Percentiles rank a stretch among this genome's conserved stretches.
These are phyloP conservation scores for Oryza meridionalis DNA, from an alignment of 176 grass and related monocot genomes.

Conservation along the genomic window DNA sequence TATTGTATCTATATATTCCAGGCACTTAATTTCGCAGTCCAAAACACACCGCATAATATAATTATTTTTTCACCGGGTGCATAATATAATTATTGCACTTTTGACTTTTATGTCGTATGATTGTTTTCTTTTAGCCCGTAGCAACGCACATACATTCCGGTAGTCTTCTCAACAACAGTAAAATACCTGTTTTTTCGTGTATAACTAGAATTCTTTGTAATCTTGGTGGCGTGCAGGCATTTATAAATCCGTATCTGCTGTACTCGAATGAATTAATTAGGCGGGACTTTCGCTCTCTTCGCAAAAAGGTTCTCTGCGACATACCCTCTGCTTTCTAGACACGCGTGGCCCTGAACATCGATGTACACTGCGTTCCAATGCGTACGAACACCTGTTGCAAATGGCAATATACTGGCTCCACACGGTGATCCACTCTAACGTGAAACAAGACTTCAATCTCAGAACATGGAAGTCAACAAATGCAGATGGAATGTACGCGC, in stretches of 20 bases:
- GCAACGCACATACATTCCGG: no score
- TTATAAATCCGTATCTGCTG: background rate
- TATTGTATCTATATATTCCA: no score
- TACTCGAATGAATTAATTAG: background rate
- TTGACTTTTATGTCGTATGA: no score
- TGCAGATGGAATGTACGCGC: background rate
- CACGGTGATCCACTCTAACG: background rate
- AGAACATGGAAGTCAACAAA: slow-evolving; percentile 22
- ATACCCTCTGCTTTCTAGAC: background rate
- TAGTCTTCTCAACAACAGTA: no score
- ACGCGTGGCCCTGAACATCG: background rate
- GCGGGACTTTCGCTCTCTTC: background rate
- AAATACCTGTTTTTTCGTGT: background rate
- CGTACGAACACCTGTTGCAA: background rate
- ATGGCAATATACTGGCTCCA: background rate
- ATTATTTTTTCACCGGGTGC: no score
- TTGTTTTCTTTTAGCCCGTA: no score
- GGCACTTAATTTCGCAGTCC: no score
- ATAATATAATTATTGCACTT: no score
- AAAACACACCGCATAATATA: no score
- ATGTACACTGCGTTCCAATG: background rate
- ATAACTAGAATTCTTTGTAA: background rate
- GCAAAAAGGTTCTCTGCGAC: background rate
- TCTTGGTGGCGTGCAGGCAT: background rate
- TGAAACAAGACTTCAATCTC: no score